Base-by-base conservation (phyloP, 768 basidiomycete species). In the Leucocoprinus birnbaumii region DNA sequence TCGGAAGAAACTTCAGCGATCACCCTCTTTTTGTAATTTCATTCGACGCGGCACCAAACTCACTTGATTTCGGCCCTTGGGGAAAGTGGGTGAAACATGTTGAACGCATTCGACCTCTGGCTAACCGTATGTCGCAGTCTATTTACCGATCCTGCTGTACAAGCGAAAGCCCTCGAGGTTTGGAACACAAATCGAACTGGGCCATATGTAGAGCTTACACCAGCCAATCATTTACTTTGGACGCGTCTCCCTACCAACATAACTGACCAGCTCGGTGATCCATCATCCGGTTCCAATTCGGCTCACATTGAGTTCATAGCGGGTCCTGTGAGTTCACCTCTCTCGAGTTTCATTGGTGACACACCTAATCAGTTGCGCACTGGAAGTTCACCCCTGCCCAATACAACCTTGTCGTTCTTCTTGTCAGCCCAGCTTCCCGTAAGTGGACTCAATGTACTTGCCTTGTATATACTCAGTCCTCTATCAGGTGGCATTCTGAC, bases 381-480 rank as follows among this genome's bases (percentile, higher is more conserved):
- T n/a, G n/a, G n/a, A 38, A 38, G 38, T 5, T 57, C n/a, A 59
- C 44, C 7, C 60, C 64, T 37, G 59, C 61, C 47, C 63, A 61
- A 51, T 46, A 68, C 26, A 56, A 56, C 11, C 48, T 64, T 31
- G 37, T 51, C 3, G 54, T 62, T 1, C 51, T 53, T 19, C 51
- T 71, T 19, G 61, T 67, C 10, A 63, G 65, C 6, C 70, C 72
- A 7, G 48, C 61, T 26, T 66, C 69, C 14, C 66, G 69, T 66
- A 31, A 43, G 51, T 35, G 41, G 4, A 38, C 38, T 38, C 38
- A 38, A 38, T 6, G 4, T 38, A 38, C 16, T 38, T 14, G 4
- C 16, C 9, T 3, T 3, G 9, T n/a, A 38, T n/a, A n/a, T 47
- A 24, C 14, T 47, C 51, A 22, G 57, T 59, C 3, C 49, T 59